Base-by-base conservation (phyloP, 2,329 filamentous ascomycete species). In the Sarocladiaceae sp. region DNA sequence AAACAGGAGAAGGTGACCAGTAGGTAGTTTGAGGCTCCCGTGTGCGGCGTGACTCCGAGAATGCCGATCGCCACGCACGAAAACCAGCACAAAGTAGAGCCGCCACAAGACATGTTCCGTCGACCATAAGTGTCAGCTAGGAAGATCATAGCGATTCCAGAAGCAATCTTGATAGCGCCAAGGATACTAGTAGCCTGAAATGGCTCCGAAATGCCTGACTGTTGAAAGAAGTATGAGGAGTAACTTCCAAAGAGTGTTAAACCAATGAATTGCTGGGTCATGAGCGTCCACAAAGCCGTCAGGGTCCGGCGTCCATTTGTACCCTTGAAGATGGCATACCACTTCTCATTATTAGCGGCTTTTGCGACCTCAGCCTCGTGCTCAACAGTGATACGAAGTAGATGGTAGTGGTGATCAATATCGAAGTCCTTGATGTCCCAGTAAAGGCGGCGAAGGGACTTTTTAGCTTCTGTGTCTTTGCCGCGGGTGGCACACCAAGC, bases 261-360 rank as follows among this genome's bases (percentile, higher is more conserved):
- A 0, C 70, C 69, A 7, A 71, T 65, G 52, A 71, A 65, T 49
- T 71, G 69, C 52, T 72, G 69, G 1, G 66, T 62, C 25, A 71
- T 61, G 53, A 71, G 71, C 2, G 69, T 68, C 69, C 69, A 71
- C 59, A 1, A 67, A 66, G 66, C 56, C 12, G 63, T 59, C 4
- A 68, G 12, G 26, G 65, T 66, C 3, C 65, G 62, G 4, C 60
- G 52, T 2, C 64, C 59, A 37, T 68, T 58, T 10, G 49, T 58
- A 1, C 66, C 65, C 11, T 53, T 54, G 57, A 67, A 70, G 40
- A 66, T 62, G 36, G 60, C 61, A 31, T 59, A 62, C 56, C 58
- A 61, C 15, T 33, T 33, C 29, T 33, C 29, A 8, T 33, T 33
- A 15, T 33, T 33, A 8, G 29, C 8, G 15, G 29, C 29, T 15